Conservation (phyloP, 1,284 basidiomycete species). For the Moesziomyces sp. region DNA sequence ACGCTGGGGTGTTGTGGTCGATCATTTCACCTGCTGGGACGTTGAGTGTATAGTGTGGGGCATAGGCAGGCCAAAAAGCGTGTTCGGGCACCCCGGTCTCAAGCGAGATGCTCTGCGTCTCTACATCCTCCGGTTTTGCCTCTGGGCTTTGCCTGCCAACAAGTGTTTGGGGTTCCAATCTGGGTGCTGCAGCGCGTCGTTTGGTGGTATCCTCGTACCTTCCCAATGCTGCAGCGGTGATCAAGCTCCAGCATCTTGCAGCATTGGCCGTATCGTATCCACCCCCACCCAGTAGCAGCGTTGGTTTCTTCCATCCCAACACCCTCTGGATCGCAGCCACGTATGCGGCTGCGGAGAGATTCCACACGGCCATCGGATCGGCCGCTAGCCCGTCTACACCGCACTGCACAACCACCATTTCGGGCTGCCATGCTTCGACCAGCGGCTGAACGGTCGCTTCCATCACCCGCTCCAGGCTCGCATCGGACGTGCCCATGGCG, state of each 20-base stretch:
- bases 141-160: slow-evolving; percentile 3
- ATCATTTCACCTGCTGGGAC: slow-evolving; percentile 32
- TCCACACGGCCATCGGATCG: slow-evolving; percentile 77
- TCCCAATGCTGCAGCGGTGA: slow-evolving; percentile 39
- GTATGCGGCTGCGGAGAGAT: slow-evolving; percentile 75
- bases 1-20: slow-evolving; percentile 41
- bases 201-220: slow-evolving; percentile 12
- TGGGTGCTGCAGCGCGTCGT: not conserved
- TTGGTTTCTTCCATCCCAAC: slow-evolving; percentile 38
- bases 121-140: not conserved
- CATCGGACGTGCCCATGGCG: slow-evolving; percentile 20
- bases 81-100: slow-evolving; percentile 36
- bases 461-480: slow-evolving; percentile 25
- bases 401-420: slow-evolving; percentile 84
- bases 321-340: slow-evolving; percentile 25
- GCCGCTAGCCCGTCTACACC: slow-evolving; percentile 86
- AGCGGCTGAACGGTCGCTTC: slow-evolving; percentile 71
- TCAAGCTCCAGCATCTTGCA: slow-evolving; percentile 33
- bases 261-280: slow-evolving; percentile 47
- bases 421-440: slow-evolving; percentile 76
- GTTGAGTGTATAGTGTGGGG: slow-evolving; percentile 22
- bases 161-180: not conserved
- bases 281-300: slow-evolving; percentile 48
- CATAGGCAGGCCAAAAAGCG: slow-evolving; percentile 40
- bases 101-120: slow-evolving; percentile 30